A percentile compares a stretch with the other conserved stretches of the same genome.
phyloP scores from a whole-genome alignment of 805 yeast genomes.

The Middelhovenomyces tepae region DNA sequence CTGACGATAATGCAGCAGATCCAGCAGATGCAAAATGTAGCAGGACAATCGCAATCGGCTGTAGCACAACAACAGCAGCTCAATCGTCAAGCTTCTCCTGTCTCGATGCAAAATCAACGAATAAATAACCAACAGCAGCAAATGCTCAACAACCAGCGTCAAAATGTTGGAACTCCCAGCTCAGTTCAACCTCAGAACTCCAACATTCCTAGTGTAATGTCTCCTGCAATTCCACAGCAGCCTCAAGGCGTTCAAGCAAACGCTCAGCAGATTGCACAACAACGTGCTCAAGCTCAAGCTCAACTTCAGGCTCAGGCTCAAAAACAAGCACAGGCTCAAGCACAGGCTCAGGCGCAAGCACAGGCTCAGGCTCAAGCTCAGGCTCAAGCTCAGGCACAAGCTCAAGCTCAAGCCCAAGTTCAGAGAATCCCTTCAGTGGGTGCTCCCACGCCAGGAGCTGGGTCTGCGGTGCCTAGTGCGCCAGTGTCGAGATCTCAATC shows the following conservation, averaged over 20 bases:
- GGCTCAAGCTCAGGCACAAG: slow-evolving; percentile 14
- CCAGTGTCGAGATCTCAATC: slow-evolving; percentile 1
- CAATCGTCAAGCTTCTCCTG: too few relatives aligned
- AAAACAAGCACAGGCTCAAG: slow-evolving; percentile 6
- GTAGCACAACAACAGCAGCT: slow-evolving; percentile 14
- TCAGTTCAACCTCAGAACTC: background rate
- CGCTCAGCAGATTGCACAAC: slow-evolving; percentile 9
- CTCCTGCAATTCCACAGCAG: too few relatives aligned
- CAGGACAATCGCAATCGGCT: slow-evolving; percentile 8
- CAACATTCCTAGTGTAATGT: too few relatives aligned
- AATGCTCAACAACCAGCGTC: too few relatives aligned
- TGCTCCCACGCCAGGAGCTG: slow-evolving; percentile 5
- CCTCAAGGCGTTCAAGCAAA: too few relatives aligned
- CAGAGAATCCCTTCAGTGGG: slow-evolving; percentile 7
- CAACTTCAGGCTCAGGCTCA: slow-evolving; percentile 7
- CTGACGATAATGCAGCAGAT: slow-evolving; percentile 12
- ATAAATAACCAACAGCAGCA: too few relatives aligned
- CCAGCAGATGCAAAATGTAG: slow-evolving; percentile 12
- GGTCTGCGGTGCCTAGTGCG: slow-evolving; percentile 6
- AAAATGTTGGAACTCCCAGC: slow-evolving; percentile 3
- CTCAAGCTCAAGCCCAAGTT: slow-evolving; percentile 7
- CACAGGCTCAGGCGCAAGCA: slow-evolving; percentile 10
- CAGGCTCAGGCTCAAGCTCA: slow-evolving; percentile 15
- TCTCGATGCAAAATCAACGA: too few relatives aligned
- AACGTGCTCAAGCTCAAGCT: slow-evolving; percentile 15